Base-by-base conservation (phyloP, 805 yeast species). In the Ogataea ramenticola region DNA sequence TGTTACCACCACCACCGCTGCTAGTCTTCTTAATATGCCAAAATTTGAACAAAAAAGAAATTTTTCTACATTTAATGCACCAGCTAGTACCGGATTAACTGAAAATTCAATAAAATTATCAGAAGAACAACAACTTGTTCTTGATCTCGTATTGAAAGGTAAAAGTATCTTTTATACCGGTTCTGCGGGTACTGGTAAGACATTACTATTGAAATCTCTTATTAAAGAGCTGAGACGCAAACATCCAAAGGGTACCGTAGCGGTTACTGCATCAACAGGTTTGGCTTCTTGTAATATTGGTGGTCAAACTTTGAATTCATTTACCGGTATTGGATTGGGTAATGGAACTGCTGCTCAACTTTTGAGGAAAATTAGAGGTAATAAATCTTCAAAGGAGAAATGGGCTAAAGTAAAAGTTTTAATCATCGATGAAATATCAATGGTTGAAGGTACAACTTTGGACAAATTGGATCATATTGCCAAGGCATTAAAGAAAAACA, bases 171-270 rank as follows among this genome's bases (percentile, higher is more conserved):
- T 93, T 58, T 93, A 86, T 60, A 93, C 99, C 0, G 99, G 99
- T 41, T 88, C 97, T 30, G 99, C 99, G 0, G 99, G 99, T 55
- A 93, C 99, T 0, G 99, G 99, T 58, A 93, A 93, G 59, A 91
- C 99, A 1, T 83, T 93, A 4, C 67, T 93, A n/a, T 66, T 93
- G 41, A 73, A 75, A 48, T 70, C 78, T 11, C 68, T 86, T 32
- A 84, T 86, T 43, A 74, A 75, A 52, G 62, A 70, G 0, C 58
- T 86, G 43, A 70, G 65, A 48, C 47, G 50, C 1, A 71, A 69
- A 46, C 71, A 77, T 57, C 70, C 73, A 0, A 49, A 49, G 0
- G 77, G 74, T 2, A 57, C 66, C 14, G 86, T 86, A 4, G 89
- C 84, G 0, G 83, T 86, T 1, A 84, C 93, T 0, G 95, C 95